Percentiles rank a stretch among this genome's conserved stretches.
Conservation (phyloP, 2,329 filamentous ascomycete genomes). For the Aspergillus brasiliensis region DNA sequence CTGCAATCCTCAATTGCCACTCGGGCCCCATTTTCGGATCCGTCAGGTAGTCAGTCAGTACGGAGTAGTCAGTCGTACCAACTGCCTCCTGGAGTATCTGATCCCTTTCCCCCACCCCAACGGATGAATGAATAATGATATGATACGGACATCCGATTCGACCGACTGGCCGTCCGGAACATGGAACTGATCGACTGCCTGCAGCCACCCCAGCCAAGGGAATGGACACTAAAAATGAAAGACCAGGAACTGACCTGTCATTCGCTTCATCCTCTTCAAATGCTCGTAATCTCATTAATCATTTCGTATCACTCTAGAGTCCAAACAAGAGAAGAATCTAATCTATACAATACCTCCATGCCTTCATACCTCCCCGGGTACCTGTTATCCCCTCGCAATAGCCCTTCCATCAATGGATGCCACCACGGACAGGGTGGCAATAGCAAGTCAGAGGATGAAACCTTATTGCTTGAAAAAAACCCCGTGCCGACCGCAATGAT, state of each 20-base stretch:
- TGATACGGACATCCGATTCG: neutral
- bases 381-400: neutral
- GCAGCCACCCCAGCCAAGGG: neutral
- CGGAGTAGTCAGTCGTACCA: too few species aligned
- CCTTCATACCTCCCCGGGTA: neutral
- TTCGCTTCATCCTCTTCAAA: neutral
- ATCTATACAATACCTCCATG: neutral
- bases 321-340: too few species aligned
- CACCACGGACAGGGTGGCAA: slow-evolving; percentile 8
- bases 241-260: slow-evolving; percentile 11
- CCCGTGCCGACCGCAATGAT: slow-evolving; percentile 13
- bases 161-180: neutral
- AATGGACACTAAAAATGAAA: neutral
- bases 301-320: neutral
- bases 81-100: too few species aligned
- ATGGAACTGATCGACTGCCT: slow-evolving; percentile 1
- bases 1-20: neutral
- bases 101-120: too few species aligned
- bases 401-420: neutral
- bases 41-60: too few species aligned
- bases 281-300: neutral
- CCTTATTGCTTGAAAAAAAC: neutral
- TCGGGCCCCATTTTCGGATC: neutral
- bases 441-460: neutral
- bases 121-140: neutral